phyloP scores from a whole-genome alignment of 2,329 filamentous ascomycete genomes.

The Karstenula rhodostoma region DNA sequence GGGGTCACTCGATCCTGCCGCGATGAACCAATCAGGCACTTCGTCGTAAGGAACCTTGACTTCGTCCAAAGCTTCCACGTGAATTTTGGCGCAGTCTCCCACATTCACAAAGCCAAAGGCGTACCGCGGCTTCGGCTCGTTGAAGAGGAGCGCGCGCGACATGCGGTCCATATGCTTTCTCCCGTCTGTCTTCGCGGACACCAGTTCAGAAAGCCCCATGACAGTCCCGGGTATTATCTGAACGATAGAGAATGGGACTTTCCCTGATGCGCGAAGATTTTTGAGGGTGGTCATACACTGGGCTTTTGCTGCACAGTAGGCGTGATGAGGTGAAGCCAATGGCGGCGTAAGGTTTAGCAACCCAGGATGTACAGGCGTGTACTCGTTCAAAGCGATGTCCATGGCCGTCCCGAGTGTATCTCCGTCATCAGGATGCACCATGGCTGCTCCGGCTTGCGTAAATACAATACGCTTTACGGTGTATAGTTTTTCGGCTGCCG shows the following conservation, averaged over 20 bases:
- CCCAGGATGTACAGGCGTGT: constrained; percentile 30
- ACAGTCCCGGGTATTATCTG: constrained; percentile 47
- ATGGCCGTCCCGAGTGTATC: constrained; percentile 41
- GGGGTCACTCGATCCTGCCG: constrained; percentile 33
- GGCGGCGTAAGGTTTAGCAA: constrained; percentile 37
- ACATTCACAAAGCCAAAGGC: constrained; percentile 47
- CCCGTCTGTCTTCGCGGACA: constrained; percentile 27
- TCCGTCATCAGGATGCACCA: constrained; percentile 43
- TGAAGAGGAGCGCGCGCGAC: constrained; percentile 42
- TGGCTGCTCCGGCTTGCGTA: constrained; percentile 44
- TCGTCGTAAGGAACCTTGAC: constrained; percentile 22
- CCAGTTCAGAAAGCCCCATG: constrained; percentile 44
- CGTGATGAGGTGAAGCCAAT: constrained; percentile 40
- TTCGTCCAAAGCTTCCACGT: constrained; percentile 40
- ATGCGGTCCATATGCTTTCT: constrained; percentile 41
- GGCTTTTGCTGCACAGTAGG: constrained; percentile 45
- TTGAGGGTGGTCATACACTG: constrained; percentile 44
- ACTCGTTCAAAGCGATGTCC: constrained; percentile 36
- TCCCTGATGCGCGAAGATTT: constrained; percentile 16
- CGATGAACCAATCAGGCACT: constrained; percentile 40
- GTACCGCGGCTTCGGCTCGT: constrained; percentile 39
- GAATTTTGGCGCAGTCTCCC: constrained; percentile 40
- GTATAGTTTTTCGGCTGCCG: constrained; percentile 32
- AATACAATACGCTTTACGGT: constrained; percentile 42
- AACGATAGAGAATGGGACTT: constrained; percentile 37